phyloP scores from a whole-genome alignment of 139 green algal species.

The Coccomyxa sp. region DNA sequence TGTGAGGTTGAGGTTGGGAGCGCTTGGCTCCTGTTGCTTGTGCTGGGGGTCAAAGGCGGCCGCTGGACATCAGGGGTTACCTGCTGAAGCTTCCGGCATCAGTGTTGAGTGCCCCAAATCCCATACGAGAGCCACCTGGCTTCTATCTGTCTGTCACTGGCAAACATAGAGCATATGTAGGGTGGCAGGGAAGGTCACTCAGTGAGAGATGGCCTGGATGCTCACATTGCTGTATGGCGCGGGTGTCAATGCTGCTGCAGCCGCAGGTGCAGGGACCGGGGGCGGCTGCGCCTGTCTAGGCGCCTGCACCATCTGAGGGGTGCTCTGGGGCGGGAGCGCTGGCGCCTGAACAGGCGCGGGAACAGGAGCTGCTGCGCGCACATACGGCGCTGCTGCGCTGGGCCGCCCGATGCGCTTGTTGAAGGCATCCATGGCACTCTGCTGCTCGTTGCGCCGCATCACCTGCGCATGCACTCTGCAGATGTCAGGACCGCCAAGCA shows the following conservation, averaged over 20 bases:
- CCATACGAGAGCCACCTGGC: too few relatives aligned
- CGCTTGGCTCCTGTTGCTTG: background rate
- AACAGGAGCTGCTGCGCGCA: background rate
- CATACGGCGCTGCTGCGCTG: background rate
- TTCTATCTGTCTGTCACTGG: too few relatives aligned
- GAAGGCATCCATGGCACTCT: slow-evolving; percentile 22
- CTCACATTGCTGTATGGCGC: background rate
- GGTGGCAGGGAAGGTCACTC: too few relatives aligned
- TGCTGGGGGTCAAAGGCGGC: background rate
- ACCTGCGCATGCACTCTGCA: slow-evolving; percentile 20
- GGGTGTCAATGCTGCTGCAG: background rate
- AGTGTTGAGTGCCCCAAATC: too few relatives aligned
- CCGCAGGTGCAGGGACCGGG: background rate
- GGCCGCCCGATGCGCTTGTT: slow-evolving; percentile 13
- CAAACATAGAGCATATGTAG: too few relatives aligned
- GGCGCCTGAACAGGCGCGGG: background rate
- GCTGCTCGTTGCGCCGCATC: slow-evolving; percentile 27
- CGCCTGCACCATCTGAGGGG: background rate
- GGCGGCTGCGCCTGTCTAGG: background rate
- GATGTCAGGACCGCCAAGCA: too few relatives aligned
- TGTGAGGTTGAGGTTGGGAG: background rate
- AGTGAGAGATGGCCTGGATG: too few relatives aligned
- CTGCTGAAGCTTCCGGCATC: too few relatives aligned
- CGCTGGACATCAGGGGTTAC: too few relatives aligned
- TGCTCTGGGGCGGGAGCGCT: too few relatives aligned